These are phyloP conservation scores for Claviceps sp. DNA, from an alignment of 2,329 filamentous ascomycete genomes.

Conservation along the genomic window DNA sequence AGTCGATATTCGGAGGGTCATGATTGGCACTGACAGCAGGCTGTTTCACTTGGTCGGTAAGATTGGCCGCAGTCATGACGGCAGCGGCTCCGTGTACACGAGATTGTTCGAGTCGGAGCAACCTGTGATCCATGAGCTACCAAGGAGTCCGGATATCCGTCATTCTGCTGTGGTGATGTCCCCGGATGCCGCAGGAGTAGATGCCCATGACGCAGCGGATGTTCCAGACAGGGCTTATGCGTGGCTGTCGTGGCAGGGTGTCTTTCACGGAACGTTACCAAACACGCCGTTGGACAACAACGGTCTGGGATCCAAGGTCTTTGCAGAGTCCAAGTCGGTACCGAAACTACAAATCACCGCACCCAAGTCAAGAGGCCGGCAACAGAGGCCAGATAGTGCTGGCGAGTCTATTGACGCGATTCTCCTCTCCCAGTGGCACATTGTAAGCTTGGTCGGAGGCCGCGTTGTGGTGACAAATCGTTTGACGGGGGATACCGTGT, in stretches of 20 bases:
- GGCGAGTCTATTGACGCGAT: conserved; percentile 62
- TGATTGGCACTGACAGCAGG: conserved; percentile 66
- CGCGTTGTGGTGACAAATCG: conserved; percentile 77
- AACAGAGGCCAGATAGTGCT: conserved; percentile 44
- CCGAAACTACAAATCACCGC: conserved; percentile 59
- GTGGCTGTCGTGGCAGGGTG: conserved; percentile 78
- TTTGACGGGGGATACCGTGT: conserved; percentile 72
- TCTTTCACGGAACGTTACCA: conserved; percentile 73
- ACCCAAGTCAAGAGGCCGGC: conserved; percentile 50
- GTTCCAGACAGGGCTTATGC: conserved; percentile 67
- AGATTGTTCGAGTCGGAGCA: conserved; percentile 80
- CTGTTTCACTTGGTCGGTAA: conserved; percentile 73
- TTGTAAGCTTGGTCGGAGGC: conserved; percentile 69
- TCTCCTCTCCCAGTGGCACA: conserved; percentile 85
- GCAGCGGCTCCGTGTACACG: conserved; percentile 73
- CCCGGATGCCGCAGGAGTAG: conserved; percentile 51
- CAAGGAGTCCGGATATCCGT: conserved; percentile 41
- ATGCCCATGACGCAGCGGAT: conserved; percentile 40
- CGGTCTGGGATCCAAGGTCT: conserved; percentile 58
- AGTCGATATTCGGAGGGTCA: conserved; percentile 58
- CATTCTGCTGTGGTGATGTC: conserved; percentile 58
- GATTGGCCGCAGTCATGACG: conserved; percentile 61
- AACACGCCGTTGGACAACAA: conserved; percentile 43
- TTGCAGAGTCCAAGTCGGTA: conserved; percentile 67
- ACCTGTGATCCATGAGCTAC: conserved; percentile 61